These are phyloP conservation scores for Trichoderma afroharzianum DNA, from an alignment of 2,329 filamentous ascomycete species.

Conservation along the genomic window DNA sequence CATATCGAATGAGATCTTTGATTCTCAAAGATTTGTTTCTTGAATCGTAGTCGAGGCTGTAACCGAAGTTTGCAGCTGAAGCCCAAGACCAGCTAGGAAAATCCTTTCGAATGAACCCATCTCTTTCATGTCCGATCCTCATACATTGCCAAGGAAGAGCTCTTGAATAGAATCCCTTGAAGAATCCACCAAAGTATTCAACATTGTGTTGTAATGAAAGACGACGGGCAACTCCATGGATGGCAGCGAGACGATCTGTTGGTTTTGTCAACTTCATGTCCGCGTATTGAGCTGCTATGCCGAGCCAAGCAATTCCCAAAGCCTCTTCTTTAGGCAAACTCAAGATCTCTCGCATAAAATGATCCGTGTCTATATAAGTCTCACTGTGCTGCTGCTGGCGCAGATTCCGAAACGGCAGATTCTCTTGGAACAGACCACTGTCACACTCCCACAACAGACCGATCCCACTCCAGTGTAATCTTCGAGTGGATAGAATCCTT, in stretches of 20 bases:
- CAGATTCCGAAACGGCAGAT: background rate
- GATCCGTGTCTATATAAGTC: background rate
- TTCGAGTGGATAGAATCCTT: background rate
- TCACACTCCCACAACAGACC: background rate
- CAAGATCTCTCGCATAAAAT: background rate
- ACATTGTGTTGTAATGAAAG: background rate
- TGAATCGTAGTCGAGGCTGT: accelerated
- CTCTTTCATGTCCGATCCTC: background rate
- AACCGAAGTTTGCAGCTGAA: background rate
- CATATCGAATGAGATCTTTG: background rate
- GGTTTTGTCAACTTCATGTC: background rate
- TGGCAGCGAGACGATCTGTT: background rate
- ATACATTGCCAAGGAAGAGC: background rate
- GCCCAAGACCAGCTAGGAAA: background rate
- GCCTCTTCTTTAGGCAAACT: background rate
- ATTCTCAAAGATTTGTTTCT: background rate
- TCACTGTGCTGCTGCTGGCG: background rate
- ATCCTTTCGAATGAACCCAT: background rate
- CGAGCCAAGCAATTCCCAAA: background rate
- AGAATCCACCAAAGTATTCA: background rate
- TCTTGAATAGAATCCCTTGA: background rate
- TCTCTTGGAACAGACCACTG: background rate
- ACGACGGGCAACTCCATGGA: background rate
- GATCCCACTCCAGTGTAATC: background rate
- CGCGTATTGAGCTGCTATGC: background rate